Base-by-base conservation (phyloP, 1,139 yeast genomes). In the Blastobotrys petasosporus region DNA sequence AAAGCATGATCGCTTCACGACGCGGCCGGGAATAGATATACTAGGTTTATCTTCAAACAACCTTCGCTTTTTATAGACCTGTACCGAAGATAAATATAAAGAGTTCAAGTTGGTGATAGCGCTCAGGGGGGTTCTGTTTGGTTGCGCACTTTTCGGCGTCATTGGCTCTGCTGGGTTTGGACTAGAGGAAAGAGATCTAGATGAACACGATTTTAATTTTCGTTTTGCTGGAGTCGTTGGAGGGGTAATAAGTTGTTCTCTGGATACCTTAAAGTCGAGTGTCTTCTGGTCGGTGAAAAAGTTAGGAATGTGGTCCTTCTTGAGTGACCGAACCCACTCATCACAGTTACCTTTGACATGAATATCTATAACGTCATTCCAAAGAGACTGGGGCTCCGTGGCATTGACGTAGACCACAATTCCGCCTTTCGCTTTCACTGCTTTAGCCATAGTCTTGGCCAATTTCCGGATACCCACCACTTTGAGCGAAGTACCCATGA, bases 341-440 rank as follows among this genome's bases (percentile, higher is more conserved):
- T 90, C 97, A 61, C 96, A 85, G 61, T 87, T 96, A 43, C 82
- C 69, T 46, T 79, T 67, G 5, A 90, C 73, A 69, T 90, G 92
- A 58, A 79, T 85, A 59, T 84, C 92, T 39, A 84, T 73, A 44
- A 68, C 67, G 32, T 65, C 73, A 10, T 72, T 71, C 90, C 92
- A 84, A 28, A 63, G 54, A 39, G 63, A 51, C 13, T 46, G 49
- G 17, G 53, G 50, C 9, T 50, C 38, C 68, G 77, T 45, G 74
- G 76, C 76, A 65, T 85, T 85, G 41, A 84, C 71, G 50, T 81
- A 75, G 2, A 85, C 64, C 2, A 82, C 87, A 40, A 72, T 68
- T 0, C 92, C 92, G 16, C 71, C 71, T 33, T 65, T 69, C 34
- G 71, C 77, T 55, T 79, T 85, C 30, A 84, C 77, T 2, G 74